Evolutionary conservation across 2,329 filamentous ascomycete species (phyloP), one percentile per base, ranked within the genome.

Genomic region (Colletotrichum noveboracense): DNA sequence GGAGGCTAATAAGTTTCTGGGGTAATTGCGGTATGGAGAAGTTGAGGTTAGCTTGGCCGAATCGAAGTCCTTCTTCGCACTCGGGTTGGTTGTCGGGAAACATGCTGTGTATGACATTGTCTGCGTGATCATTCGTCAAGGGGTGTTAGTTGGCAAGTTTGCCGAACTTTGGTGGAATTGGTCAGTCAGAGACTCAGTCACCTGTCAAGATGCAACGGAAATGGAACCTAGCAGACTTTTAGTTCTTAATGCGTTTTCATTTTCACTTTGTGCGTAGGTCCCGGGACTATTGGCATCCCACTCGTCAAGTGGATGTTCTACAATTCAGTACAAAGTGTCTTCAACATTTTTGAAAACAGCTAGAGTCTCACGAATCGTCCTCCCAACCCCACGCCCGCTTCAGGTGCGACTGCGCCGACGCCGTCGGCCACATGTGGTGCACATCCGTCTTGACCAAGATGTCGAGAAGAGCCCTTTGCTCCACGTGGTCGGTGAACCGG

Each of bases 341-440:
- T 58, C 14, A 6, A 9, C 10, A 21, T 52, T 52, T 52, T 52
- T 52, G n/a, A 52, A 52, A 52, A 52, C 43, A 52, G 43, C 26
- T 14, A 28, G 18, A 56, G 16, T 32, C 16, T 68, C 16, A 68
- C 2, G 36, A 74, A 6, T 74, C 60, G 4, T 71, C 71, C 65
- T 68, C 77, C 88, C 87, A 89, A 18, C 85, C 87, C 89, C 88
- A 91, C 67, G 85, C 86, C 70, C 83, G 84, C 78, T 86, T 87
- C 72, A 91, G 81, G 71, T 88, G 85, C 30, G 82, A 80, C 58
- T 88, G 86, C 24, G 89, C 87, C 9, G 84, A 83, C 5, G 82
- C 84, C 5, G 89, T 91, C 6, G 89, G 90, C 81, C 89, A 89
- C 10, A 86, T 89, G 79, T 90, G 86, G 14, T 87, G 85, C 24